phyloP scores from a whole-genome alignment of 2,329 filamentous ascomycete genomes.

The Fusarium piperis region DNA sequence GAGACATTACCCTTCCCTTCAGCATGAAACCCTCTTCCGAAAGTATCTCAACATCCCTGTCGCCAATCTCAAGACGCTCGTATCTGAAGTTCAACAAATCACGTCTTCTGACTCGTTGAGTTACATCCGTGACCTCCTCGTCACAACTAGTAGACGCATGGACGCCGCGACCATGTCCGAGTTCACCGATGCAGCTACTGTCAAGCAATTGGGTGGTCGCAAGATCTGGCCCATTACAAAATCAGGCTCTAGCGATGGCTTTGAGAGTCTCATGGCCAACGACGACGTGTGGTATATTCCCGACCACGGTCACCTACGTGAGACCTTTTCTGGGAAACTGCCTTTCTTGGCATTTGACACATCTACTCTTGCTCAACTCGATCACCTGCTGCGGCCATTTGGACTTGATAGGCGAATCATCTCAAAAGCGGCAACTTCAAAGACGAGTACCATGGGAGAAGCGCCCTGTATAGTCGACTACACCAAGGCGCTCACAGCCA shows the following conservation, averaged over 20 bases:
- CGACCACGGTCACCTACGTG: neutral
- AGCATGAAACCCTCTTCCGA: neutral
- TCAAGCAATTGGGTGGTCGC: neutral
- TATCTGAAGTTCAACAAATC: neutral
- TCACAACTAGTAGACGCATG: neutral
- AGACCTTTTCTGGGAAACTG: neutral
- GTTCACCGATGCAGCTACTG: neutral
- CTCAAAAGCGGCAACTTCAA: neutral
- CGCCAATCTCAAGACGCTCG: neutral
- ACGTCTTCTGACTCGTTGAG: neutral
- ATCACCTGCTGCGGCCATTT: neutral
- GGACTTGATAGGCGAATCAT: neutral
- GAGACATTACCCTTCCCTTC: neutral
- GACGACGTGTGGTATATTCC: neutral
- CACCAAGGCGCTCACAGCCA: neutral
- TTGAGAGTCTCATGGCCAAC: neutral
- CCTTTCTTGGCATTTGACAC: neutral
- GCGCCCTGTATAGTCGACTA: neutral
- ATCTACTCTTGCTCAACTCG: neutral
- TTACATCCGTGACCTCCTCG: neutral
- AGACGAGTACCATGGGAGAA: neutral
- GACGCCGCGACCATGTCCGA: neutral
- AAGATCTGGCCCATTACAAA: neutral
- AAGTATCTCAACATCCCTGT: neutral
- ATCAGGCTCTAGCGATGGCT: neutral